Base-by-base conservation (phyloP, 1,284 basidiomycete genomes). In the Entoloma clypeatum region DNA sequence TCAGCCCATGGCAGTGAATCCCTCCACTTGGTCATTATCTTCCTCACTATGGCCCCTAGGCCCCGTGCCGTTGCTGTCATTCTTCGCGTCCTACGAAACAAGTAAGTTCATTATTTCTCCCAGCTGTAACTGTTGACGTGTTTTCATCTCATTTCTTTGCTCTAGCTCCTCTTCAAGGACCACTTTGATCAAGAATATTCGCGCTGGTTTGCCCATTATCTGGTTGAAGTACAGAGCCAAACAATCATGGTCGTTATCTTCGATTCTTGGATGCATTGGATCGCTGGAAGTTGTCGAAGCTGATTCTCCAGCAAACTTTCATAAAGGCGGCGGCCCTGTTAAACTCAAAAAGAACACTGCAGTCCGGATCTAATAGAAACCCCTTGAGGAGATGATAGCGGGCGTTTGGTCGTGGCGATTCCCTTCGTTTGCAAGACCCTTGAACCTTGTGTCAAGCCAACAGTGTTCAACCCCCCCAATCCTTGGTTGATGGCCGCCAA, bases 371-470 rank as follows among this genome's bases (percentile, higher is more conserved):
- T 11, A 94, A 99, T 59, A 82, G 95, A 38, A 81, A 81, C 21
- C 76, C 86, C 11, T 70, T 99, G 57, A 98, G 98, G 94, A 2
- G 96, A 92, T 61, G 94, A 98, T 58, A 89, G 78, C 52, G 88
- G 91, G 45, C 82, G 94, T 34, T 75, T 98, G 32, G 82, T 95
- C 35, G 90, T 98, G 10, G 93, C 94, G 7, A 97, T 99, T 49
- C 94, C 96, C 1, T 99, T 99, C 62, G 91, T 99, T 21, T 98
- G 94, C 80, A 98, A 97, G 65, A 86, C 95, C 4, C 77, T 99
- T 41, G 91, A 94, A 59, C 90, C 91, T 38, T 94, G 91, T 54
- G 76, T 83, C 41, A 82, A 85, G 58, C 97, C 93, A 30, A 83
- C 75, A 48, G 90, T 99, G 25, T 99, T 99, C 79, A 84, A 79